Evolutionary conservation across 78 protist genomes (phyloP), one percentile per base, ranked within the genome.

Genomic region (Dictyostelium firmibasis): DNA sequence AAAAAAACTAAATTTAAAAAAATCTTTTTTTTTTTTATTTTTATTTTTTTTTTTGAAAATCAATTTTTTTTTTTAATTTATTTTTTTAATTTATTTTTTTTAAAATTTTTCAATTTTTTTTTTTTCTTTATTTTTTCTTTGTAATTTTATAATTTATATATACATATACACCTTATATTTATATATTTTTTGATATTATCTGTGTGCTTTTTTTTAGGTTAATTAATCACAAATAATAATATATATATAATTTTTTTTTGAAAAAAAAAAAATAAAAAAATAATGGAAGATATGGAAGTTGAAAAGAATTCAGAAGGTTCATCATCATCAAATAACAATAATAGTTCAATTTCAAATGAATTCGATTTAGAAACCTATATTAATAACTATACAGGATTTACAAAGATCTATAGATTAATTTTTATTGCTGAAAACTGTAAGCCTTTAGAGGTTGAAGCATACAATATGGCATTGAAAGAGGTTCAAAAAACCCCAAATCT

Each of bases 361-460:
- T 92, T 92, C 62, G 93, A 81, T 47, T 35, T 96, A 4, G 97
- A 96, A 25, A 64, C 35, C 8, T 96, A 96, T 44, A 86, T 91
- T 43, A 74, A 84, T 38, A 67, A 78, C 25, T 96, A 96, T 81
- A 41, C 91, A 25, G 97, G 97, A 7, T 83, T 67, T 60, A 86
- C 97, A 11, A 64, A 64, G 53, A 81, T 96, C 33, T 7, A 53
- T 4, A 91, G 97, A 60, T 83, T 96, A 4, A 27, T 91, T 25
- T 85, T 84, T 23, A 91, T 96, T 35, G 93, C 81, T 16, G 93
- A 84, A 1, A 25, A n/a, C 13, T 91, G 89, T 13, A 27, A 77
- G 20, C 44, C 43, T 20, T 81, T 96, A 4, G 86, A 77, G 10
- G 74, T 57, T 4, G 93, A 91, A 5, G 96, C 97, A 7, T 35